A percentile compares a stretch with the other conserved stretches of the same genome.
Evolutionary conservation across 495 filamentous ascomycete genomes (phyloP).

Genomic region (Haplographium delicatum): DNA sequence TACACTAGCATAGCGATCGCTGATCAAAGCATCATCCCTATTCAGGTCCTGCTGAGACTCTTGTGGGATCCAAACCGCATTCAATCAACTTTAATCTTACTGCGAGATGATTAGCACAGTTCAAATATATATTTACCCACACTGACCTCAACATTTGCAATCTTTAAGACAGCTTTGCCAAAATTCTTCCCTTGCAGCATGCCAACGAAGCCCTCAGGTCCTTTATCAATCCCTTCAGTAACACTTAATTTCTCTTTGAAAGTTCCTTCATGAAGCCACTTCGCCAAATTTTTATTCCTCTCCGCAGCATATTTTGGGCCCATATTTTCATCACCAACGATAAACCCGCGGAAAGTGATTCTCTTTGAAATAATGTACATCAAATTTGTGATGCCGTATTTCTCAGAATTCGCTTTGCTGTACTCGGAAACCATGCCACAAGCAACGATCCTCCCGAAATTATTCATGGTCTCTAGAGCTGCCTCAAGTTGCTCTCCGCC

Average conservation of each 20-base stretch:
- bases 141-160: constrained; percentile 35
- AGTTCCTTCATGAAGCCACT: constrained; percentile 81
- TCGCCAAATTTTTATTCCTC: constrained; percentile 72
- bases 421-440: constrained; percentile 64
- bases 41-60: too few species aligned
- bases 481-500: constrained; percentile 85
- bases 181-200: constrained; percentile 86
- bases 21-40: too few species aligned
- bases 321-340: constrained; percentile 58
- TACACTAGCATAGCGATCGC: too few species aligned
- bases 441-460: constrained; percentile 62
- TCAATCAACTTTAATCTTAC: too few species aligned
- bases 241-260: constrained; percentile 68
- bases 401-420: constrained; percentile 53
- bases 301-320: constrained; percentile 66
- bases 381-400: constrained; percentile 68
- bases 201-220: constrained; percentile 74
- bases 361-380: constrained; percentile 41
- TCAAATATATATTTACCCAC: too few species aligned
- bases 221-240: constrained; percentile 79
- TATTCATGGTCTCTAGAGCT: constrained; percentile 62
- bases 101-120: too few species aligned
- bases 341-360: constrained; percentile 65
- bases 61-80: too few species aligned
- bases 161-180: constrained; percentile 84